Percentiles rank a stretch among this genome's conserved stretches.
These are phyloP conservation scores for Nitzschia palea DNA, from an alignment of 108 stramenopile species.

Conservation along the genomic window DNA sequence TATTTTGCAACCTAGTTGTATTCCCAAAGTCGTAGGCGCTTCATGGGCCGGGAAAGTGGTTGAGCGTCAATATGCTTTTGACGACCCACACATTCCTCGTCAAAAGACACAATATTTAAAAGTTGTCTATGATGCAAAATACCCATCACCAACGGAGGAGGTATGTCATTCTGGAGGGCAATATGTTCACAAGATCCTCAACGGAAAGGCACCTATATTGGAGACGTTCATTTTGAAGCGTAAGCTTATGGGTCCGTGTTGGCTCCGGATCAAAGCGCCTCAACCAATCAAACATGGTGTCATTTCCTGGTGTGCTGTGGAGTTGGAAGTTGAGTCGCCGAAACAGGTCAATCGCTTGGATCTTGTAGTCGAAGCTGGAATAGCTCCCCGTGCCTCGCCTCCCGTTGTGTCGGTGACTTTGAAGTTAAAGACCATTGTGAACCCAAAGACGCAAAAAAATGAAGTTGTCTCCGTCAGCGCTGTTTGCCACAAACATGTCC, in stretches of 20 bases:
- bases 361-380: slow-evolving; percentile 38
- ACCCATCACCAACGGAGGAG: slow-evolving; percentile 65
- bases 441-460: slow-evolving; percentile 91
- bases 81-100: slow-evolving; percentile 89
- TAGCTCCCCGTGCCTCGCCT: slow-evolving; percentile 67
- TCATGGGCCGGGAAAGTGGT: slow-evolving; percentile 89
- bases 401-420: slow-evolving; percentile 86
- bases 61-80: slow-evolving; percentile 93
- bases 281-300: slow-evolving; percentile 16
- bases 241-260: slow-evolving; percentile 96
- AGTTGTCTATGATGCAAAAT: slow-evolving; percentile 92
- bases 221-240: slow-evolving; percentile 97
- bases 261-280: slow-evolving; percentile 89
- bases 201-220: slow-evolving; percentile 75
- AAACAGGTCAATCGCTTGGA: slow-evolving; percentile 74
- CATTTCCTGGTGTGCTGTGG: slow-evolving; percentile 91
- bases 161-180: slow-evolving; percentile 76
- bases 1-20: slow-evolving; percentile 72
- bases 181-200: slow-evolving; percentile 87
- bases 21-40: slow-evolving; percentile 73
- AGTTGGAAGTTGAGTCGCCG: slow-evolving; percentile 76
- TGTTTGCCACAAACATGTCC: slow-evolving; percentile 85
- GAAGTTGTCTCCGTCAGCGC: slow-evolving; percentile 95
- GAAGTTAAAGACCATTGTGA: slow-evolving; percentile 96
- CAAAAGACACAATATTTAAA: slow-evolving; percentile 91